phyloP scores from a whole-genome alignment of 768 basidiomycete genomes.

The Sporobolomyces roseus region DNA sequence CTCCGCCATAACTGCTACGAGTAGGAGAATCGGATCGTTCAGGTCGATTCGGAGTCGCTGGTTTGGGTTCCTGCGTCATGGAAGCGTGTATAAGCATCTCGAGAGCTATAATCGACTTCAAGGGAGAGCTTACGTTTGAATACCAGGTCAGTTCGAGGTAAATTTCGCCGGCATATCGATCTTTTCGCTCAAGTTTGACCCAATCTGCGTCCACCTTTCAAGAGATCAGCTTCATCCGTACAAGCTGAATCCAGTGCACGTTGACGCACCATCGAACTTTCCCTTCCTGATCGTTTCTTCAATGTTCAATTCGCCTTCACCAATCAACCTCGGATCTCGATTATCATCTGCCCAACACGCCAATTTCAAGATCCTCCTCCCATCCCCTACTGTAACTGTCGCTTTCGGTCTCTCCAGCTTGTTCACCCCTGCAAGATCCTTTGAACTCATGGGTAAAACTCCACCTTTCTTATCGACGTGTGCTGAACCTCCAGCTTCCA shows the following conservation, averaged over 20 bases:
- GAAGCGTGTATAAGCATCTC: background rate
- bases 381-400: conserved; percentile 45
- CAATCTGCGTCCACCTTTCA: conserved; percentile 63
- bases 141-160: conserved; percentile 94
- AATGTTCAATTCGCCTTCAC: conserved; percentile 70
- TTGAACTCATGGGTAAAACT: conserved; percentile 49
- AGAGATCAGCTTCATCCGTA: background rate
- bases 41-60: background rate
- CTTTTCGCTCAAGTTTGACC: conserved; percentile 83
- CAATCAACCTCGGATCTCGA: conserved; percentile 72
- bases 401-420: conserved; percentile 41
- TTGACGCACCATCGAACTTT: conserved; percentile 74
- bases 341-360: conserved; percentile 77
- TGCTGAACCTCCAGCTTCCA: conserved; percentile 47
- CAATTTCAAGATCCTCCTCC: conserved; percentile 59
- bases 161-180: conserved; percentile 71
- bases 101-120: too few relatives aligned
- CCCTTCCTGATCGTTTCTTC: conserved; percentile 73
- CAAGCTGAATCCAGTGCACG: conserved; percentile 14
- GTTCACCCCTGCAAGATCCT: conserved; percentile 22
- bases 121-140: conserved; percentile 49
- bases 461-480: conserved; percentile 52
- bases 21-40: conserved; percentile 1
- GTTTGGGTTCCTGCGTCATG: conserved; percentile 19
- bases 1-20: conserved; percentile 17